A percentile compares a stretch with the other conserved stretches of the same genome.
These are phyloP conservation scores for Coffea eugenioides DNA, from an alignment of 257 asterid species.

Conservation along the genomic window DNA sequence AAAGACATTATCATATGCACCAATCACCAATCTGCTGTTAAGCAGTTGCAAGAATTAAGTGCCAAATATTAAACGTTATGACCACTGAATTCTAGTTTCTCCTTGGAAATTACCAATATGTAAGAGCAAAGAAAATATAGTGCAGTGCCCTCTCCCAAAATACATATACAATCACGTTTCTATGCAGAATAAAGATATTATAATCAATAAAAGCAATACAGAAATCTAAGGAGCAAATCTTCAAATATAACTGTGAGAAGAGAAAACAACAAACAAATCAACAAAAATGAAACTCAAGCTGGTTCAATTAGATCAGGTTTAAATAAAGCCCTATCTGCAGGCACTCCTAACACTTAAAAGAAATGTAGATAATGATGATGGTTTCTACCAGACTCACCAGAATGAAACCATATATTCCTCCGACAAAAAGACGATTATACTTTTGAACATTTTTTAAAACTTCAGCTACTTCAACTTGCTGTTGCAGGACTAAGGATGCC, in stretches of 20 bases:
- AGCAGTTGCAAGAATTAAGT: not conserved
- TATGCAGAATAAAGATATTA: not conserved
- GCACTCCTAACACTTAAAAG: not conserved
- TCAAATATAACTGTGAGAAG: not conserved
- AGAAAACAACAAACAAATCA: not conserved
- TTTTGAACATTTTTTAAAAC: conserved; percentile 45
- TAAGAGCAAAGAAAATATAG: not conserved
- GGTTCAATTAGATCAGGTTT: not conserved
- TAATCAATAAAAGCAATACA: not conserved
- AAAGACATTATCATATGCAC: not conserved
- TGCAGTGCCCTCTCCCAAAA: not conserved
- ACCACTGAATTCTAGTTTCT: not conserved
- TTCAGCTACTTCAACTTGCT: conserved; percentile 43
- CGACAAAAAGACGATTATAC: conserved; percentile 68
- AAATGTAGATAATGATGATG: too few species aligned
- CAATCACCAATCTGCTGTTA: not conserved
- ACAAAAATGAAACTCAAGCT: not conserved
- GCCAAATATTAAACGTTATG: not conserved
- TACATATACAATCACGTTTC: not conserved
- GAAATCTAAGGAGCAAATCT: not conserved
- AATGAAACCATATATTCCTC: conserved; percentile 60
- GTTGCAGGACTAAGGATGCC: conserved; percentile 46
- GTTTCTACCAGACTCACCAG: conserved; percentile 40
- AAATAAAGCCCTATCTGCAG: not conserved
- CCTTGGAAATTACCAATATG: not conserved